Percentiles rank a stretch among this genome's conserved stretches.
phyloP scores from a whole-genome alignment of 495 filamentous ascomycete species.

The Ascodesmis nigricans region DNA sequence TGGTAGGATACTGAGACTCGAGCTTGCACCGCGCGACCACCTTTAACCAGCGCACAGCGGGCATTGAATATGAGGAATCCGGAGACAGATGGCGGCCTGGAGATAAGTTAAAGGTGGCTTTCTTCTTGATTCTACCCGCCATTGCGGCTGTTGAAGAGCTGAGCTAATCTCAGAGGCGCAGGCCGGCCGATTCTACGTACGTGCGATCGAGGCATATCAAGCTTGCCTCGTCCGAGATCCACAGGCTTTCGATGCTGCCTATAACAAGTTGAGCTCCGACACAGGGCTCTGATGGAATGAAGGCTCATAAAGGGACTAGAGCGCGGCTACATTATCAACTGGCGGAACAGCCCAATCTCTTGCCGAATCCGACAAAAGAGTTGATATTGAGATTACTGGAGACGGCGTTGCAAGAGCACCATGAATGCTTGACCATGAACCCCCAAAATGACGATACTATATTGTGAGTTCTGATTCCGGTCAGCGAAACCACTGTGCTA shows the following conservation, averaged over 20 bases:
- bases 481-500: conserved; percentile 2
- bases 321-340: conserved; percentile 16
- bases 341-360: conserved; percentile 11
- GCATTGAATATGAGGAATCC: conserved; percentile 16
- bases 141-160: too few species aligned
- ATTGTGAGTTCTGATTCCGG: conserved; percentile 9
- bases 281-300: too few species aligned
- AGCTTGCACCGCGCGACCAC: not conserved
- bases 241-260: conserved; percentile 13
- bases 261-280: too few species aligned
- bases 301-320: conserved; percentile 1
- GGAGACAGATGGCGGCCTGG: conserved; percentile 19
- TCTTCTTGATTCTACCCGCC: not conserved
- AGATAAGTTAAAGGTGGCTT: conserved; percentile 15
- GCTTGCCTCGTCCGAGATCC: conserved; percentile 5
- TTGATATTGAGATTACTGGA: conserved; percentile 3
- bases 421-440: conserved; percentile 8
- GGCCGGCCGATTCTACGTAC: conserved; percentile 16
- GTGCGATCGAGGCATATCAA: conserved; percentile 16
- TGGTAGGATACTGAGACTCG: conserved; percentile 2
- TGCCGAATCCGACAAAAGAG: conserved; percentile 2
- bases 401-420: conserved; percentile 11
- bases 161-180: not conserved
- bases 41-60: conserved; percentile 4
- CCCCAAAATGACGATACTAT: conserved; percentile 13